Percentiles rank a stretch among this genome's conserved stretches.
Conservation (phyloP, 106 monocot genomes). For the Dactylorhiza incarnata region DNA sequence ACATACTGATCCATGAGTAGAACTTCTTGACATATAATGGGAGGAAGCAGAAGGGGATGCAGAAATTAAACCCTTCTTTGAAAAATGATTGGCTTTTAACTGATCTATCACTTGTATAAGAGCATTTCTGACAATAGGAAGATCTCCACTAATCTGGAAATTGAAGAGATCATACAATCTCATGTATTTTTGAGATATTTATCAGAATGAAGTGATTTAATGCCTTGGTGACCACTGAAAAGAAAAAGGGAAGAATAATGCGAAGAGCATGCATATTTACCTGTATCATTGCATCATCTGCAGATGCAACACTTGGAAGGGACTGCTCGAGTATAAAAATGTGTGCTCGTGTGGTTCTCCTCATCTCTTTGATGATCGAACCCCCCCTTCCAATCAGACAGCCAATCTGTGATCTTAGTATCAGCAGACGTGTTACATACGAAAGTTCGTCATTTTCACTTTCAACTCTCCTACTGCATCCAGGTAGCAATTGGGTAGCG, state of each 20-base stretch:
- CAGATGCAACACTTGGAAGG: constrained; percentile 45
- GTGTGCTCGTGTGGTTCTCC: constrained; percentile 45
- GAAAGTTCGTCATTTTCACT: constrained; percentile 31
- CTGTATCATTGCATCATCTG: constrained; percentile 59
- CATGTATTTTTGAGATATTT: background rate
- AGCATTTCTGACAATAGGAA: constrained; percentile 43
- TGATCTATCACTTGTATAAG: constrained; percentile 47
- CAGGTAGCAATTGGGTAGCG: constrained; percentile 39
- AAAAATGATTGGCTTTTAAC: constrained; percentile 41
- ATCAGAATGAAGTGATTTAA: background rate
- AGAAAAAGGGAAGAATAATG: background rate
- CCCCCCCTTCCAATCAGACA: constrained; percentile 67
- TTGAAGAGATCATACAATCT: background rate
- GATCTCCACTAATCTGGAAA: constrained; percentile 60
- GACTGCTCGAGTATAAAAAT: constrained; percentile 46
- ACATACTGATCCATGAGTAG: background rate
- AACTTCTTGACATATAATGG: background rate
- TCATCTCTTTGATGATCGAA: constrained; percentile 50
- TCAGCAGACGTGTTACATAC: constrained; percentile 45
- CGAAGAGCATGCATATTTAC: constrained; percentile 12
- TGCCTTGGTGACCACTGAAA: constrained; percentile 1
- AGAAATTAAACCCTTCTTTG: background rate
- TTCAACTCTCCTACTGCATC: constrained; percentile 52
- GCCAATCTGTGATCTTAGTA: constrained; percentile 50
- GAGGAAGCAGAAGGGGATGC: constrained; percentile 1